Percentiles rank a stretch among this genome's conserved stretches.
These are phyloP conservation scores for Coniella lustricola DNA, from an alignment of 2,329 filamentous ascomycete species.

Conservation along the genomic window DNA sequence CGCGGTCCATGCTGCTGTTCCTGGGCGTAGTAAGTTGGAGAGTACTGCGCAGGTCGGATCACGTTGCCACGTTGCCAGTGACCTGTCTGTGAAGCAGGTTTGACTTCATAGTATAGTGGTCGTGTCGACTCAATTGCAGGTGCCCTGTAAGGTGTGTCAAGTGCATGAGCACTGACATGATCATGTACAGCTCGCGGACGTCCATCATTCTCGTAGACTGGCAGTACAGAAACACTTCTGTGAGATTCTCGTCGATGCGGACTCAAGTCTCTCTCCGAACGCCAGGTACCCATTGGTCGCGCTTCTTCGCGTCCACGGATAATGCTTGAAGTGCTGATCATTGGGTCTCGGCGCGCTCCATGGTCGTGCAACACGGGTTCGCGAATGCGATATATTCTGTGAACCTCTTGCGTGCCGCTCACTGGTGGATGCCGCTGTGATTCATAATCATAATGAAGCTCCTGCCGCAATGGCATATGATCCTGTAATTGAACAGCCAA, in stretches of 20 bases:
- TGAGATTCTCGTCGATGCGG: slow-evolving; percentile 3
- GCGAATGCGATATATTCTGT: slow-evolving; percentile 10
- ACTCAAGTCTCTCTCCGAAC: slow-evolving; percentile 9
- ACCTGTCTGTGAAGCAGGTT: not conserved
- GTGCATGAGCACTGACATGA: slow-evolving; percentile 11
- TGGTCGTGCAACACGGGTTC: slow-evolving; percentile 6
- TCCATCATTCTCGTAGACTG: not conserved
- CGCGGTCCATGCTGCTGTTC: not conserved
- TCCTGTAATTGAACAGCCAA: not conserved
- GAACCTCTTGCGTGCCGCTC: slow-evolving; percentile 2
- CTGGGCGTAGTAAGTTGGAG: too few relatives aligned
- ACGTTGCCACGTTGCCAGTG: slow-evolving; percentile 1
- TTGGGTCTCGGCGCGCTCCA: not conserved
- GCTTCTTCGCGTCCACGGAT: slow-evolving; percentile 10
- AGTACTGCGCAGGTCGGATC: not conserved
- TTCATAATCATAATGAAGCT: slow-evolving; percentile 2
- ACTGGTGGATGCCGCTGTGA: not conserved
- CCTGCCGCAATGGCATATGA: not conserved
- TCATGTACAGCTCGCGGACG: slow-evolving; percentile 6
- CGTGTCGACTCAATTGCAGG: slow-evolving; percentile 1
- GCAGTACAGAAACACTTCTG: not conserved
- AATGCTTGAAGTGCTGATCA: slow-evolving; percentile 4
- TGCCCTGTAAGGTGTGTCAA: not conserved
- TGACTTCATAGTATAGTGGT: slow-evolving; percentile 5
- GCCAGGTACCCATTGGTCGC: not conserved